Evolutionary conservation across 139 green algal genomes (phyloP), one percentile per base, ranked within the genome.

Genomic region (Edaphochlamys debaryana): DNA sequence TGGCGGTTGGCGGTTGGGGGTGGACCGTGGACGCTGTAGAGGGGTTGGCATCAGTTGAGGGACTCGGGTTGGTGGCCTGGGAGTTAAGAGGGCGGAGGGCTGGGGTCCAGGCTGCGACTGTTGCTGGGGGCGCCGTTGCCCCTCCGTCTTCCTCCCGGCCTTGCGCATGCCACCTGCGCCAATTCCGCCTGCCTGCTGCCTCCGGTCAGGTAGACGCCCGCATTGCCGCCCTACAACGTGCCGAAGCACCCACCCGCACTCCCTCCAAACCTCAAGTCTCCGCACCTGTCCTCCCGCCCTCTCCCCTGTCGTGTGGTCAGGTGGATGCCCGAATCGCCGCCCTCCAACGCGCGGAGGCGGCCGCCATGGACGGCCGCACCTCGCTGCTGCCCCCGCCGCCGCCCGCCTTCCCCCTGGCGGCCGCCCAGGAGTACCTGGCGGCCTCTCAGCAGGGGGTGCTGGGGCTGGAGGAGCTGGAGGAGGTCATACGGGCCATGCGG

Each of bases 171-270:
- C n/a, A n/a, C n/a, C n/a, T n/a, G n/a, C n/a, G n/a, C n/a, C n/a
- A n/a, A n/a, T n/a, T n/a, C n/a, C n/a, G n/a, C n/a, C n/a, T n/a
- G n/a, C n/a, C n/a, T n/a, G n/a, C n/a, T n/a, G n/a, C n/a, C n/a
- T n/a, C n/a, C n/a, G n/a, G n/a, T n/a, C n/a, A 83, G 77, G 77
- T 83, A 23, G 64, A 83, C 25, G 77, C 77, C 1, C 77, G 64
- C 32, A 81, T 81, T 41, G 25, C 64, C 40, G 75, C 40, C 36
- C 41, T 81, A 30, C 60, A 52, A 60, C 60, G n/a, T 20, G 63
- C 27, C 38, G 64, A 8, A 2, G 2, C 48, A 45, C 45, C 64
- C 23, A 9, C 30, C 17, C n/a, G n/a, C n/a, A n/a, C n/a, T n/a
- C n/a, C n/a, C n/a, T n/a, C n/a, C n/a, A n/a, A n/a, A n/a, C n/a